Base-by-base conservation (phyloP, 2,329 filamentous ascomycete genomes). In the Plenodomus tracheiphilus region DNA sequence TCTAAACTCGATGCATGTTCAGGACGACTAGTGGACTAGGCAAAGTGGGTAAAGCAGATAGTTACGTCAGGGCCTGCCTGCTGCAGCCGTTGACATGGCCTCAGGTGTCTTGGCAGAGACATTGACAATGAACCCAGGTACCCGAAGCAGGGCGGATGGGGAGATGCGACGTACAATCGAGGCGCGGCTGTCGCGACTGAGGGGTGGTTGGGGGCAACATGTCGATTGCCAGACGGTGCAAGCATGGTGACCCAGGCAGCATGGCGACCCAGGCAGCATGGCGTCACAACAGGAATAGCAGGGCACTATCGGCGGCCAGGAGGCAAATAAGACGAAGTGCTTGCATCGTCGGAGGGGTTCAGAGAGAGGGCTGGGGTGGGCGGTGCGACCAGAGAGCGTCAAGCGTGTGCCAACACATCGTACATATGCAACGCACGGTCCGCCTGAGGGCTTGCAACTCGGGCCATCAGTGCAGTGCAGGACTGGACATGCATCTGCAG, bases 381-480 rank as follows among this genome's bases (percentile, higher is more conserved):
- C 70, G 66, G 61, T 65, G 69, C 64, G 65, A 66, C 51, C 28
- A 32, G 28, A 56, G 62, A 56, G 53, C 53, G 53, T 53, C 50
- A 53, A 53, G 49, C 53, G 53, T 50, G 28, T 55, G 53, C 53
- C 53, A 56, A 50, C 50, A 43, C 53, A 56, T 32, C 28, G 28
- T 66, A 61, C 51, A 61, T 70, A 66, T 65, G 70, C 65, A 66
- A 61, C 60, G 71, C 69, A 69, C 69, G 68, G 62, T 64, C 66
- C 66, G 65, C 67, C 5, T 10, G 5, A 5, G 22, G 65, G 65
- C 59, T 62, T 61, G 58, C 49, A 57, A 41, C 60, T 62, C 56
- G 59, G 65, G 58, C 66, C 60, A 70, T 62, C 64, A 42, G 41
- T 43, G 35, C 41, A 46, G 39, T 17, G n/a, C n/a, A n/a, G n/a